These are phyloP conservation scores for Peniophora sp. DNA, from an alignment of 1,284 basidiomycete genomes.

Conservation along the genomic window DNA sequence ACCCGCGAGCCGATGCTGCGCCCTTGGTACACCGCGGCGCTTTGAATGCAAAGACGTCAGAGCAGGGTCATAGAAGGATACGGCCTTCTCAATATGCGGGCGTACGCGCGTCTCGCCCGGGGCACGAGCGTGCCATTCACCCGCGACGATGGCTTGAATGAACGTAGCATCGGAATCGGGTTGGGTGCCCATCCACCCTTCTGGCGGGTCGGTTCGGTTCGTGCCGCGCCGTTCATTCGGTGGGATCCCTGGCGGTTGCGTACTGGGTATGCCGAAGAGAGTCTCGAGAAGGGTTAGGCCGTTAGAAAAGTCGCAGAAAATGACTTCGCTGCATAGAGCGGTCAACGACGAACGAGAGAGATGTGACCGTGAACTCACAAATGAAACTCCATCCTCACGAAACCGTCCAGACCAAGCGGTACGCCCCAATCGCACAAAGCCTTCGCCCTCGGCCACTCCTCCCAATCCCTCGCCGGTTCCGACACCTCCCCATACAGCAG, in stretches of 20 bases:
- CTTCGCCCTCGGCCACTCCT: neutral
- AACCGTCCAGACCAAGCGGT: slow-evolving; percentile 4
- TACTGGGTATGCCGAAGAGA: neutral
- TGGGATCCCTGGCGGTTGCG: neutral
- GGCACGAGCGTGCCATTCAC: slow-evolving; percentile 30
- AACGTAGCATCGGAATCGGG: neutral
- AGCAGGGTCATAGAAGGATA: slow-evolving; percentile 35
- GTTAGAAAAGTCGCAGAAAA: slow-evolving; percentile 38
- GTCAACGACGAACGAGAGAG: neutral
- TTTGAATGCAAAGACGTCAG: slow-evolving; percentile 24
- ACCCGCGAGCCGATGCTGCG: slow-evolving; percentile 25
- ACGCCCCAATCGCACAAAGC: slow-evolving; percentile 4
- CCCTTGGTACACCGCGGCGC: slow-evolving; percentile 20
- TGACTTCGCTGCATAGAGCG: slow-evolving; percentile 32
- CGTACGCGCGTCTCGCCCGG: slow-evolving; percentile 35
- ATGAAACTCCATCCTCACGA: slow-evolving; percentile 35
- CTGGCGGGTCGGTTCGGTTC: neutral
- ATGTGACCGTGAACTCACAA: slow-evolving; percentile 26
- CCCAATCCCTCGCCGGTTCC: neutral
- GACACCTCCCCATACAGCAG: neutral
- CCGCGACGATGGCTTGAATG: slow-evolving; percentile 24
- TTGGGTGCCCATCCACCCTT: slow-evolving; percentile 5
- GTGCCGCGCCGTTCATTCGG: neutral
- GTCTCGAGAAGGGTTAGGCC: slow-evolving; percentile 29
- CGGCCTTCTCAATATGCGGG: slow-evolving; percentile 29